phyloP scores from a whole-genome alignment of 129 eudicot species.

The Cynara cardunculus region DNA sequence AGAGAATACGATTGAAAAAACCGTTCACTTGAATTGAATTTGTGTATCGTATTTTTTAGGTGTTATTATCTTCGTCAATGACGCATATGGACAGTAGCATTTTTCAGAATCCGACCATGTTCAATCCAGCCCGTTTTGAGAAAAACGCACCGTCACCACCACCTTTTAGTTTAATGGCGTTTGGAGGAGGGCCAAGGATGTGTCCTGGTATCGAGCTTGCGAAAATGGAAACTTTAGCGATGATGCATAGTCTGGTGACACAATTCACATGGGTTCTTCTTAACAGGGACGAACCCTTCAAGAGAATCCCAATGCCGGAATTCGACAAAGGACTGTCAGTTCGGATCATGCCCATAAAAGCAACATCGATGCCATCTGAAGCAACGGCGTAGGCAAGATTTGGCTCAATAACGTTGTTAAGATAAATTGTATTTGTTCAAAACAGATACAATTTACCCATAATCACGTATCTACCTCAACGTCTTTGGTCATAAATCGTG shows the following conservation, averaged over 20 bases:
- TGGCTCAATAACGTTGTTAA: background rate
- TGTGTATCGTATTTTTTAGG: constrained; percentile 23
- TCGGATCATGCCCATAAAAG: constrained; percentile 27
- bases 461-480: background rate
- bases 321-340: constrained; percentile 58
- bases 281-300: constrained; percentile 35
- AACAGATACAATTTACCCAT: background rate
- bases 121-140: constrained; percentile 54
- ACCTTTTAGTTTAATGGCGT: constrained; percentile 55
- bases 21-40: background rate
- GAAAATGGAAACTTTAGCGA: constrained; percentile 53
- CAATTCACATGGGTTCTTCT: constrained; percentile 48
- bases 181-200: constrained; percentile 69
- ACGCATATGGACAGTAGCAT: constrained; percentile 63
- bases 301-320: constrained; percentile 56
- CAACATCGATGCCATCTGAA: background rate
- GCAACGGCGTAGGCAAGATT: background rate
- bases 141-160: constrained; percentile 53
- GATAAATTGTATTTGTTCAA: background rate
- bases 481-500: background rate
- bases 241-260: constrained; percentile 50
- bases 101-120: constrained; percentile 45
- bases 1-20: background rate
- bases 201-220: constrained; percentile 83
- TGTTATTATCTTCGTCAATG: constrained; percentile 39